Percentiles rank a stretch among this genome's conserved stretches.
These are phyloP conservation scores for Ephemerocybe angulata DNA, from an alignment of 768 basidiomycete genomes.

Conservation along the genomic window DNA sequence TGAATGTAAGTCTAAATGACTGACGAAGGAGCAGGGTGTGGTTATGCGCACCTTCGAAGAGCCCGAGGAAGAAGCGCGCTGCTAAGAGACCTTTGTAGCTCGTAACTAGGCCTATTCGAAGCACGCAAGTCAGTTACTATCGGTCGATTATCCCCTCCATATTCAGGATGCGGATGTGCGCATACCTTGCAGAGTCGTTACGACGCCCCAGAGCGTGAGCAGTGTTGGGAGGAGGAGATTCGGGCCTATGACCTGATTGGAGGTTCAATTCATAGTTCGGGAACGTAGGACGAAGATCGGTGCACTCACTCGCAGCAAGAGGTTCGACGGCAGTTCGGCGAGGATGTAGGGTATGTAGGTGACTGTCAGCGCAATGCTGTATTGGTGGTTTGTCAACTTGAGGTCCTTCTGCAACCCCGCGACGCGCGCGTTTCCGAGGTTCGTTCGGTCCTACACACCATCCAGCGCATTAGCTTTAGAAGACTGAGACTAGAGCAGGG, in stretches of 20 bases:
- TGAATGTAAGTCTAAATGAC: background rate
- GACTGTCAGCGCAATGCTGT: conserved; percentile 47
- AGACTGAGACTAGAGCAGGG: background rate
- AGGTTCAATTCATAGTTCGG: background rate
- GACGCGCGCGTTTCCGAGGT: conserved; percentile 58
- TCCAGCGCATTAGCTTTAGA: background rate
- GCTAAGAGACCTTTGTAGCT: conserved; percentile 42
- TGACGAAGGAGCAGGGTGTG: background rate
- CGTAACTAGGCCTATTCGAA: conserved; percentile 41
- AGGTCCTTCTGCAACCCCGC: conserved; percentile 57
- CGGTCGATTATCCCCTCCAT: too few species aligned
- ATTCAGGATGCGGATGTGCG: background rate
- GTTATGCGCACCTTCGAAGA: conserved; percentile 38
- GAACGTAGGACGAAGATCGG: background rate
- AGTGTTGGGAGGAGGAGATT: conserved; percentile 56
- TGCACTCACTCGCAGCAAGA: conserved; percentile 46
- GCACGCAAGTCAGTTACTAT: too few species aligned
- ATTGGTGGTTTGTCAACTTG: conserved; percentile 44
- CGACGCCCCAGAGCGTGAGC: conserved; percentile 67
- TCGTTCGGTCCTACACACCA: conserved; percentile 42
- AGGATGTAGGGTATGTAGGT: conserved; percentile 53
- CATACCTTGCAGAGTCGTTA: conserved; percentile 56
- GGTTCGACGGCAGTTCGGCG: conserved; percentile 59
- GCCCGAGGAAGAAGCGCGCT: conserved; percentile 50
- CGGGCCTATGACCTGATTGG: conserved; percentile 52